phyloP scores from a whole-genome alignment of 352 stramenopile genomes.

The Phytopythium chamaehyphon region DNA sequence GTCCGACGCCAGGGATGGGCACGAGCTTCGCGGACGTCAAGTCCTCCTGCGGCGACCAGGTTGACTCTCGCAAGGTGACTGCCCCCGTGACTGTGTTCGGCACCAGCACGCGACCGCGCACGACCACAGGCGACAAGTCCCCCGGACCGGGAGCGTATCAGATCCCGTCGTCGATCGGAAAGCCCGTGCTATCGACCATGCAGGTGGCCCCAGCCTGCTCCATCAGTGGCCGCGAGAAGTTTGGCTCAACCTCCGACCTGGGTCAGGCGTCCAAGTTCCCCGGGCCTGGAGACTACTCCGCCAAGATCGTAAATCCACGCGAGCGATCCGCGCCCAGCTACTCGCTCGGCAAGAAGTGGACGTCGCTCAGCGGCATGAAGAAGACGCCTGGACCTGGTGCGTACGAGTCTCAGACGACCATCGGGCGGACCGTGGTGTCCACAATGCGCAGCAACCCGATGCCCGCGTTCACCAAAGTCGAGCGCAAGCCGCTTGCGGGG shows the following conservation, averaged over 20 bases:
- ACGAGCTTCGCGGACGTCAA: constrained; percentile 64
- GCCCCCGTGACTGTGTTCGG: constrained; percentile 62
- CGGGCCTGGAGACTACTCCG: constrained; percentile 65
- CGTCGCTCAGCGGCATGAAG: constrained; percentile 27
- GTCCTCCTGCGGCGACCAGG: constrained; percentile 61
- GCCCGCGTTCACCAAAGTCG: constrained; percentile 61
- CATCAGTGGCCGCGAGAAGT: constrained; percentile 76
- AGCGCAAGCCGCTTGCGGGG: constrained; percentile 54
- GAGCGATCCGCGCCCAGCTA: constrained; percentile 61
- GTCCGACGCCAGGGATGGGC: constrained; percentile 22
- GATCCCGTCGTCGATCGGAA: constrained; percentile 68
- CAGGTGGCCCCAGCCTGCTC: constrained; percentile 44
- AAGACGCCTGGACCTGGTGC: constrained; percentile 57
- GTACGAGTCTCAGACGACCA: constrained; percentile 54
- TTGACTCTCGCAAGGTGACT: constrained; percentile 71
- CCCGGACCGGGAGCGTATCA: constrained; percentile 62
- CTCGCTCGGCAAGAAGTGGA: constrained; percentile 76
- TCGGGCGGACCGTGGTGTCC: constrained; percentile 65
- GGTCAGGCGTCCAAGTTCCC: constrained; percentile 41
- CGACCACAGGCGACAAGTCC: constrained; percentile 45
- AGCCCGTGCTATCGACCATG: constrained; percentile 69
- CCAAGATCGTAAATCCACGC: constrained; percentile 59
- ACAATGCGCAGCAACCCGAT: constrained; percentile 61
- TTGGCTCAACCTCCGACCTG: constrained; percentile 58
- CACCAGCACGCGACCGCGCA: constrained; percentile 49